These are phyloP conservation scores for Geotrichum bryndzae DNA, from an alignment of 1,139 yeast species.

Conservation along the genomic window DNA sequence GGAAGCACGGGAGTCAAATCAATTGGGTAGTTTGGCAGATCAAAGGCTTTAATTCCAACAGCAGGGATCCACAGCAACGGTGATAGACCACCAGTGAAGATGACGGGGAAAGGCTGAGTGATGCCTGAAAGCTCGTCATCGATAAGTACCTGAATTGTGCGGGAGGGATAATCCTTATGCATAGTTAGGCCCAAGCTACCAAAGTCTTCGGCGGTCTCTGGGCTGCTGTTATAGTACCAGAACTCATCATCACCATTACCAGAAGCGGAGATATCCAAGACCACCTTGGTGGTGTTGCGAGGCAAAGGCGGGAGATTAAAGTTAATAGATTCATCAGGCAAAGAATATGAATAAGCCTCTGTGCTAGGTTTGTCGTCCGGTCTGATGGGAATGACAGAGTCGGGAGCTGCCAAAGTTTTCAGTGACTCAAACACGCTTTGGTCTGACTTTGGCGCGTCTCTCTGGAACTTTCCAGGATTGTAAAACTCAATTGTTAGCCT, in stretches of 20 bases:
- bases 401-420: slow-evolving; percentile 14
- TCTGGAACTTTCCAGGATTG: slow-evolving; percentile 24
- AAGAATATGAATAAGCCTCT: slow-evolving; percentile 12
- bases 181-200: not conserved
- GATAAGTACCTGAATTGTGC: slow-evolving; percentile 34
- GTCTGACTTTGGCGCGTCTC: not conserved
- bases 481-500: slow-evolving; percentile 50
- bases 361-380: not conserved
- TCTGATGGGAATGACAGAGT: slow-evolving; percentile 14
- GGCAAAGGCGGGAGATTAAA: slow-evolving; percentile 40
- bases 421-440: slow-evolving; percentile 13
- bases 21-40: slow-evolving; percentile 56
- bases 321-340: slow-evolving; percentile 26
- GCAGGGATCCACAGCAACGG: slow-evolving; percentile 77
- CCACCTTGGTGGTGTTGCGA: slow-evolving; percentile 54
- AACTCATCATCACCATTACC: slow-evolving; percentile 80
- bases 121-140: slow-evolving; percentile 34
- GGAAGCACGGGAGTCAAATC: slow-evolving; percentile 68
- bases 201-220: slow-evolving; percentile 37
- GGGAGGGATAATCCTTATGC: slow-evolving; percentile 40
- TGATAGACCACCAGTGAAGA: slow-evolving; percentile 73
- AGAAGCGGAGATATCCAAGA: slow-evolving; percentile 56
- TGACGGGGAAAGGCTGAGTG: slow-evolving; percentile 41
- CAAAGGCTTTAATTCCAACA: slow-evolving; percentile 67
- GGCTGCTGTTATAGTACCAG: slow-evolving; percentile 67